Evolutionary conservation across 306 rosid genomes (phyloP), one percentile per base, ranked within the genome.

Genomic region (Quercus cerris): DNA sequence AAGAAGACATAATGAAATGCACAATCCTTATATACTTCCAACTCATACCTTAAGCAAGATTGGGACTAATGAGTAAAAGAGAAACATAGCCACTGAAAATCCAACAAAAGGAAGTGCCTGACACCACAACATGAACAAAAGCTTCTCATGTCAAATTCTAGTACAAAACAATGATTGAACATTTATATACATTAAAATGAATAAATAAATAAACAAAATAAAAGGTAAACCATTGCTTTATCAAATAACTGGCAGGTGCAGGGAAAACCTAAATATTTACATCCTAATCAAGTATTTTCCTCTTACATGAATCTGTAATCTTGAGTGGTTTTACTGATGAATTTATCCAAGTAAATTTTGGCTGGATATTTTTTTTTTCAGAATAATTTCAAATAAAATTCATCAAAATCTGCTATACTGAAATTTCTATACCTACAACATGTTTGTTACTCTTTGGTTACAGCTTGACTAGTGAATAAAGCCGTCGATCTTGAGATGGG

Each of bases 61-160:
- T 46, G 98, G 99, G 56, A 95, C 99, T 23, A 91, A 77, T 66
- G 99, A 95, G 85, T 95, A 95, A 83, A 95, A 93, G 79, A 93
- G 67, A 84, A 95, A 95, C 99, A 95, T 91, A 52, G 98, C 91
- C 86, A 88, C 79, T 28, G 99, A 78, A 84, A 90, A 95, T 85
- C 98, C 99, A 80, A 88, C 63, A 82, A 95, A 93, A 27, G 99
- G 99, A 84, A 95, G 73, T 20, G 89, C 97, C 99, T 95, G 98
- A 77, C 80, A 87, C 72, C 73, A 67, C 18, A 78, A 84, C 57
- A 86, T 59, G 27, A 74, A 75, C 41, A 78, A 51, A 58, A 73
- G 13, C 52, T 64, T 14, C 55, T 75, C 46, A 74, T 56, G 70
- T 54, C n/a, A 14, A 41, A 51, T 33, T 3, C 57, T 27, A 27